Base-by-base conservation (phyloP, 441 rosid species). In the Populus hybrid region DNA sequence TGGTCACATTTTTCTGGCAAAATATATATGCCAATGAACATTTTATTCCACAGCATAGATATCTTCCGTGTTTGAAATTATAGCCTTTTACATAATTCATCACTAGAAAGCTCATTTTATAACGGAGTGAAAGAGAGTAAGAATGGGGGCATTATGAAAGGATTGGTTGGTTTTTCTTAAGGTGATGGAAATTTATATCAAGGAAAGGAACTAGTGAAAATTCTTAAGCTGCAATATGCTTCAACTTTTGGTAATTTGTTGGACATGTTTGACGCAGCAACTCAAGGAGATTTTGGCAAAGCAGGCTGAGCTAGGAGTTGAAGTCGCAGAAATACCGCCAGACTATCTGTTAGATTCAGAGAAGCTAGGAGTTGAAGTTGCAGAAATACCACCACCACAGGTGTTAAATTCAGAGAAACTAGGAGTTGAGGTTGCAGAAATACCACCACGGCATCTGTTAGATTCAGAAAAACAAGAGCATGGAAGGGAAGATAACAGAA, bases 241-340 rank as follows among this genome's bases (percentile, higher is more conserved):
- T 71, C 50, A 14, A 18, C 14, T 14, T 18, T 40, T 76, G 36
- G 59, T 65, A 38, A 63, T 59, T 61, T 67, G 20, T 59, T 75
- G 77, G 38, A 77, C 38, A 32, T 77, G 77, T 74, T 50, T 65
- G 23, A 14, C 82, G 84, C 89, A 95, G 99, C 95, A 90, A 91
- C 92, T 95, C 74, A 92, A 78, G 86, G 91, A 92, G 78, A 84
- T 95, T 24, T 85, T 95, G 84, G 90, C 90, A 61, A 91, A 89
- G 93, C 99, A 95, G 81, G 97, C 92, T 35, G 95, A 92, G 84
- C 81, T 95, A 81, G 97, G 97, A 70, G 87, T 89, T 81, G 95
- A 92, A 89, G 94, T 93, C 79, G 98, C 98, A 69, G 99, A 95
- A 86, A 80, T 93, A 81, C 99, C 99, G 14, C 82, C 91, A 5